phyloP scores from a whole-genome alignment of 805 yeast genomes.

The Danielia reshetovae region DNA sequence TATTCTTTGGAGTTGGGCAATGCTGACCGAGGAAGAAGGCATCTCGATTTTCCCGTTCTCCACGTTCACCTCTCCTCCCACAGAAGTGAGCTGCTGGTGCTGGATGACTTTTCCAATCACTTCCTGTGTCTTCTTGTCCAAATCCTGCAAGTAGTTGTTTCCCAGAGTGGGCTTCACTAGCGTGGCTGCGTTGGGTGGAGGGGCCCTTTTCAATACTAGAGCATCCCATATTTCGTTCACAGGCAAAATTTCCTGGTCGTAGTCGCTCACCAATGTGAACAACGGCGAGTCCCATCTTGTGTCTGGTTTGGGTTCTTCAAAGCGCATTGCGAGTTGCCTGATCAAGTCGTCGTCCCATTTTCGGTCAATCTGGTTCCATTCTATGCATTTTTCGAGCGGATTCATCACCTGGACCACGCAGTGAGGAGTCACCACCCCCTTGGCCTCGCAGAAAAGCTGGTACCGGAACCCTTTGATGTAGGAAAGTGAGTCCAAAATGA shows the following conservation, averaged over 20 bases:
- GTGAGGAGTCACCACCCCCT: constrained; percentile 74
- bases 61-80: constrained; percentile 50
- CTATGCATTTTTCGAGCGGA: constrained; percentile 55
- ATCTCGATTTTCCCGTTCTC: constrained; percentile 51
- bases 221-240: constrained; percentile 66
- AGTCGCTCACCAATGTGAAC: constrained; percentile 58
- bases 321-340: constrained; percentile 71
- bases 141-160: constrained; percentile 68
- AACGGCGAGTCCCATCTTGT: constrained; percentile 94
- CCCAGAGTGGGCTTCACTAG: constrained; percentile 75
- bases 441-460: constrained; percentile 91
- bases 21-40: constrained; percentile 58
- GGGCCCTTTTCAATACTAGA: constrained; percentile 54
- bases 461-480: constrained; percentile 95
- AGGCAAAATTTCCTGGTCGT: constrained; percentile 48
- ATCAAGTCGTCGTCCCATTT: constrained; percentile 67
- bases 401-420: constrained; percentile 79
- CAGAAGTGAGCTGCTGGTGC: constrained; percentile 49
- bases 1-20: constrained; percentile 78
- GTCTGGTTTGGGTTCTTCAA: constrained; percentile 86
- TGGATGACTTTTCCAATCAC: constrained; percentile 62
- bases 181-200: constrained; percentile 84
- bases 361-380: constrained; percentile 53
- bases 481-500: constrained; percentile 78
- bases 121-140: constrained; percentile 66